phyloP scores from a whole-genome alignment of 2,329 filamentous ascomycete species.

The Hirsutella rhossiliensis region DNA sequence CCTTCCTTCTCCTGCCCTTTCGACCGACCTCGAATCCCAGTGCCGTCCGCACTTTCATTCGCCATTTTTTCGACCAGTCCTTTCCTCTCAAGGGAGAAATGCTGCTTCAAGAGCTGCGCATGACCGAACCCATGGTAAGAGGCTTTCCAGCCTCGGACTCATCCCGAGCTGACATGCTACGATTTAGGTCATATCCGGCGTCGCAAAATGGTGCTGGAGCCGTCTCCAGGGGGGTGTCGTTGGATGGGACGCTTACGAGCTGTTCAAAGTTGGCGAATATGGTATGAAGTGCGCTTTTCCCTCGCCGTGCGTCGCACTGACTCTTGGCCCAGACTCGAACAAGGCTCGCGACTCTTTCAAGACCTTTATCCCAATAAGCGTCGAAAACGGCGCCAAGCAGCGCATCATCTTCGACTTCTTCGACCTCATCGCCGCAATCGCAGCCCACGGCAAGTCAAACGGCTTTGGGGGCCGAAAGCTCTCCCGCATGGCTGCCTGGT shows the following conservation, averaged over 20 bases:
- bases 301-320: background rate
- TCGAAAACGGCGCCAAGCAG: constrained; percentile 73
- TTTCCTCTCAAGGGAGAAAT: constrained; percentile 54
- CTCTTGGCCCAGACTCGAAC: constrained; percentile 57
- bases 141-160: background rate
- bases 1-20: constrained; percentile 89
- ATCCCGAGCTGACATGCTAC: background rate
- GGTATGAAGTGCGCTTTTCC: constrained; percentile 39
- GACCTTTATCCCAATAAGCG: constrained; percentile 89
- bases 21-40: constrained; percentile 86
- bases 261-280: constrained; percentile 89
- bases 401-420: constrained; percentile 96
- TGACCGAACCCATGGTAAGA: constrained; percentile 86
- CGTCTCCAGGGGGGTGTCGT: constrained; percentile 83
- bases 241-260: constrained; percentile 92
- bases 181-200: constrained; percentile 72
- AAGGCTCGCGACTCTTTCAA: constrained; percentile 88
- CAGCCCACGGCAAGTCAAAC: constrained; percentile 86
- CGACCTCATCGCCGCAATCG: constrained; percentile 79
- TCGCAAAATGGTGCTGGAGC: constrained; percentile 98
- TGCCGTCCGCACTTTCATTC: constrained; percentile 81
- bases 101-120: constrained; percentile 74
- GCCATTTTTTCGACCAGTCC: constrained; percentile 75
- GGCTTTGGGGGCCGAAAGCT: constrained; percentile 88
- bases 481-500: constrained; percentile 93